Evolutionary conservation across 805 yeast species (phyloP).

Genomic region (Soucietia sequanensis): DNA sequence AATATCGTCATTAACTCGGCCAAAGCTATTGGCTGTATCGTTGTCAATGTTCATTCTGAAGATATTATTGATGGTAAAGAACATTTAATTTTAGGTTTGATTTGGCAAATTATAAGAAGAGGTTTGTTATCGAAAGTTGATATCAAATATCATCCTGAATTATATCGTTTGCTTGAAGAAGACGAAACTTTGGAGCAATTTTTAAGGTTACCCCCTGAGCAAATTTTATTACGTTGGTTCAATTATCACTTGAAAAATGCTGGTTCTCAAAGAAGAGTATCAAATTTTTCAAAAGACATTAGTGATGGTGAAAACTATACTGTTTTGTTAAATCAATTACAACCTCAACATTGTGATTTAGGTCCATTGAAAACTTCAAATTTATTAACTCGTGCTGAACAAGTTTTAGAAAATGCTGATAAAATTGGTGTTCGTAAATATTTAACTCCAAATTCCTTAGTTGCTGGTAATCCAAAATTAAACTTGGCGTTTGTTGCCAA

Average conservation of each 20-base stretch:
- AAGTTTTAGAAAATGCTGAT: slow-evolving; percentile 83
- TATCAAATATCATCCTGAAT: slow-evolving; percentile 93
- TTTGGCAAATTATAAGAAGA: slow-evolving; percentile 97
- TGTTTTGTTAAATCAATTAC: slow-evolving; percentile 81
- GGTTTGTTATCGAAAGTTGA: slow-evolving; percentile 94
- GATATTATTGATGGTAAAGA: slow-evolving; percentile 94
- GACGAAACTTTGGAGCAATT: slow-evolving; percentile 98
- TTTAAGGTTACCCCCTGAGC: slow-evolving; percentile 95
- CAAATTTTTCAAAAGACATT: slow-evolving; percentile 84
- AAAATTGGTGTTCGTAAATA: slow-evolving; percentile 90
- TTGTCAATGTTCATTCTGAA: slow-evolving; percentile 95
- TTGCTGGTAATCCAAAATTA: slow-evolving; percentile 94
- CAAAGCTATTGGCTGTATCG: slow-evolving; percentile 97
- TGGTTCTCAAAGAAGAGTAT: slow-evolving; percentile 79
- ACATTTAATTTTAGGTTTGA: slow-evolving; percentile 84
- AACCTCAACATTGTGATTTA: slow-evolving; percentile 77
- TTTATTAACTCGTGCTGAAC: slow-evolving; percentile 79
- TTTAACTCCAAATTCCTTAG: slow-evolving; percentile 88
- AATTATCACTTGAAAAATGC: slow-evolving; percentile 95
- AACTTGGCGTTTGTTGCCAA: slow-evolving; percentile 97
- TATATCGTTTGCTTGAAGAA: slow-evolving; percentile 89
- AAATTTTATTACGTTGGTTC: slow-evolving; percentile 95
- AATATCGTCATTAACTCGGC: slow-evolving; percentile 98
- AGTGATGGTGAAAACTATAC: slow-evolving; percentile 96
- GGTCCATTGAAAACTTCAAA: slow-evolving; percentile 80